Evolutionary conservation across 495 filamentous ascomycete genomes (phyloP).

Genomic region (Cryomyces minteri): DNA sequence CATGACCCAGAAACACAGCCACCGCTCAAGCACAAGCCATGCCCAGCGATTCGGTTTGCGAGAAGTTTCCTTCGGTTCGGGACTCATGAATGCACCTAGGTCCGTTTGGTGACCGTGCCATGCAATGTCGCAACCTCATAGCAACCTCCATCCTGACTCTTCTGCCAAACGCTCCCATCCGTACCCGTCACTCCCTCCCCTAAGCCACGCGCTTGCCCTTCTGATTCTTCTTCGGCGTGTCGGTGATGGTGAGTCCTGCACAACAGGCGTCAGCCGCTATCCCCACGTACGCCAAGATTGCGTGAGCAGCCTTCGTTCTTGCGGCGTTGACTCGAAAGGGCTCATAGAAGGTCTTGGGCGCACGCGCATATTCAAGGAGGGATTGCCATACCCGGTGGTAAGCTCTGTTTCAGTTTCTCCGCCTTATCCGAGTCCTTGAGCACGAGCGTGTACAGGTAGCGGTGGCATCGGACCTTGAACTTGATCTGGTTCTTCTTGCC

Average conservation of each 20-base stretch:
- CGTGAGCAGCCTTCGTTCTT: not conserved
- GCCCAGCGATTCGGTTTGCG: too few species aligned
- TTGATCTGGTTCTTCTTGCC: conserved; percentile 75
- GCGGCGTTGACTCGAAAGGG: too few species aligned
- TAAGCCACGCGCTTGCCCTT: conserved; percentile 29
- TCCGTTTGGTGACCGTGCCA: too few species aligned
- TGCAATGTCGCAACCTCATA: too few species aligned
- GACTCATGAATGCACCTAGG: too few species aligned
- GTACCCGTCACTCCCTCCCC: not conserved
- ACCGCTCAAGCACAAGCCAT: too few species aligned
- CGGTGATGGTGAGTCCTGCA: conserved; percentile 54
- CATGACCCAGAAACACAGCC: too few species aligned
- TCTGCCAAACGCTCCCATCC: too few species aligned
- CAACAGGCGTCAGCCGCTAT: not conserved
- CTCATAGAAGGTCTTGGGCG: too few species aligned
- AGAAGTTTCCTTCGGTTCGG: too few species aligned
- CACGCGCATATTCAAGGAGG: too few species aligned
- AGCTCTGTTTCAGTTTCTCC: conserved; percentile 98
- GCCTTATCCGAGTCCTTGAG: conserved; percentile 96
- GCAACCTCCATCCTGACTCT: too few species aligned
- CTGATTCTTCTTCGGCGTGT: conserved; percentile 59
- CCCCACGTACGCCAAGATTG: not conserved
- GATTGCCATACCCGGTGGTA: conserved; percentile 67
- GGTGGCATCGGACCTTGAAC: conserved; percentile 98
- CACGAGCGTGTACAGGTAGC: conserved; percentile 89